Conservation (phyloP, 805 yeast genomes). For the Yamadazyma olivae region DNA sequence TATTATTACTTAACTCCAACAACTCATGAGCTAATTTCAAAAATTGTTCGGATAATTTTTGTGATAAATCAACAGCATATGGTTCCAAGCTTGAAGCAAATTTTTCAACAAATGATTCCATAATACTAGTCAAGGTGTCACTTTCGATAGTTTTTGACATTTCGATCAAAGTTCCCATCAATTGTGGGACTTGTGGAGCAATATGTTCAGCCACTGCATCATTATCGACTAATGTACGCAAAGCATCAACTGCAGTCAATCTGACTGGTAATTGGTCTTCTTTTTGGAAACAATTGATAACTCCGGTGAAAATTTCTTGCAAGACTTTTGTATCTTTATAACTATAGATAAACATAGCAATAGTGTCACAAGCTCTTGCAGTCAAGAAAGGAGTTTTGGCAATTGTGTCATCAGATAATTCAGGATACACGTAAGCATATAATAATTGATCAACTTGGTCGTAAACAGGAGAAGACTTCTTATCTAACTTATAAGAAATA, state of each 20-base stretch:
- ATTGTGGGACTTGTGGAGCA: constrained; percentile 43
- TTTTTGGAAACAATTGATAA: constrained; percentile 37
- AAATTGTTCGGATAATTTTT: constrained; percentile 69
- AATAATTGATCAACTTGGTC: constrained; percentile 39
- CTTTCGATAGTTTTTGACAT: constrained; percentile 43
- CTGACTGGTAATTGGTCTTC: constrained; percentile 48
- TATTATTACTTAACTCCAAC: constrained; percentile 18
- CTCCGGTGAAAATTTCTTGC: constrained; percentile 39
- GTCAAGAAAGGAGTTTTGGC: constrained; percentile 37
- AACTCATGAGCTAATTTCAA: constrained; percentile 62
- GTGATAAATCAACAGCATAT: constrained; percentile 38
- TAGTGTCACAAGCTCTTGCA: constrained; percentile 46
- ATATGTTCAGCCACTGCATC: constrained; percentile 40
- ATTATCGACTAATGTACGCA: constrained; percentile 46
- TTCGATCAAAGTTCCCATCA: constrained; percentile 42
- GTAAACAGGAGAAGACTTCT: constrained; percentile 32
- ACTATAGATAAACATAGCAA: constrained; percentile 37
- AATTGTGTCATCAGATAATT: constrained; percentile 28
- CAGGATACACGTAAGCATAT: constrained; percentile 39
- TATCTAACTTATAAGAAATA: constrained; percentile 35
- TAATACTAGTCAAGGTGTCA: constrained; percentile 41
- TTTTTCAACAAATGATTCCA: constrained; percentile 44
- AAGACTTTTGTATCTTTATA: constrained; percentile 33
- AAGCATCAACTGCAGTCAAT: constrained; percentile 51
- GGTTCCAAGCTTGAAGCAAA: constrained; percentile 43